phyloP scores from a whole-genome alignment of 148 eudicot genomes.

The Euryodendron excelsum region DNA sequence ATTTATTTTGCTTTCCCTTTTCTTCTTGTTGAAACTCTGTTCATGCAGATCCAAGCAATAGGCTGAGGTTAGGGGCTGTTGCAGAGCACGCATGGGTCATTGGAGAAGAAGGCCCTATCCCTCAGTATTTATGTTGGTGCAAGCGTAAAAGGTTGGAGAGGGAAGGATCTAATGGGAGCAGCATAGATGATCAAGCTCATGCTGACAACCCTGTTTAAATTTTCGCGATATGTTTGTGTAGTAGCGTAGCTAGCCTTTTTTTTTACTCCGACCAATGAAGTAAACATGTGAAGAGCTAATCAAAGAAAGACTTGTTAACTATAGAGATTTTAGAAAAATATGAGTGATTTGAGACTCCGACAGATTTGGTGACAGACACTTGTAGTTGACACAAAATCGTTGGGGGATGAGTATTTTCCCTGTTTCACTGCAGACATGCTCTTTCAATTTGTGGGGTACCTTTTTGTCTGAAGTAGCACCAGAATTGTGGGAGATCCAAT shows the following conservation, averaged over 20 bases:
- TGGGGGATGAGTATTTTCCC: no score
- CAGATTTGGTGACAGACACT: background rate
- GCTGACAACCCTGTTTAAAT: background rate
- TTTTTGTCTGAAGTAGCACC: background rate
- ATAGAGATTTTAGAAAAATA: background rate
- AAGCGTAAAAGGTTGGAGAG: slow-evolving; percentile 39
- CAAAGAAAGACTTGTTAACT: background rate
- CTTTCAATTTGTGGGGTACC: no score
- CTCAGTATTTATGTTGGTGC: slow-evolving; percentile 80
- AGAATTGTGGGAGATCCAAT: background rate
- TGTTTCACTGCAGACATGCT: no score
- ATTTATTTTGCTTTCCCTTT: background rate
- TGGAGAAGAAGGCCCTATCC: slow-evolving; percentile 69
- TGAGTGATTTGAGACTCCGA: background rate
- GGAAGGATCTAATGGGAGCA: slow-evolving; percentile 19
- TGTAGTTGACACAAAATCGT: background rate
- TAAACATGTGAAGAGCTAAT: background rate
- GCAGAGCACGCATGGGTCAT: slow-evolving; percentile 78
- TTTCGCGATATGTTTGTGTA: background rate
- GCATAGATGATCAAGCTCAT: background rate
- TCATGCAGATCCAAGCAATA: slow-evolving; percentile 59
- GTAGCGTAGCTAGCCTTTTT: background rate
- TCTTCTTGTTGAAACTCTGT: background rate
- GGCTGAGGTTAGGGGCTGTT: slow-evolving; percentile 63
- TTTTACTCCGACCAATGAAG: background rate